Evolutionary conservation across 306 rosid species (phyloP), one percentile per base, ranked within the genome.

Genomic region (Vigna reflexopilosa): DNA sequence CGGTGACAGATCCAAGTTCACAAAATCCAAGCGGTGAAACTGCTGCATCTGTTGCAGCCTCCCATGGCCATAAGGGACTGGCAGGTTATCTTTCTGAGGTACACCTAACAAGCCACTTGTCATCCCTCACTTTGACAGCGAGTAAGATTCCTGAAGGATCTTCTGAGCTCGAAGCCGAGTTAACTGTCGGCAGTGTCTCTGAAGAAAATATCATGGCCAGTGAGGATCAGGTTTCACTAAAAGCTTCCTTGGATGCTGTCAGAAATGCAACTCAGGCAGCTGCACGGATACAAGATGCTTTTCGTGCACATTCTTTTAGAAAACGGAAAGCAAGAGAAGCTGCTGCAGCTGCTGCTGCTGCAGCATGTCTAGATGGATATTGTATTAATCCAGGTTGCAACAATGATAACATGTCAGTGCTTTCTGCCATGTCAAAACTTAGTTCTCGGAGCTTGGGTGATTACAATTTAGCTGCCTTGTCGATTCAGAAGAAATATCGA

Each of bases 81-180:
- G 99, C 99, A 14, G 99, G 99, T 80, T 96, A 96, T 89, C 97
- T 96, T 71, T 85, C 99, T 32, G 99, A 93, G 84, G 79, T 86
- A 57, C 91, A 88, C 78, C 85, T 96, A 55, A 93, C 93, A 58
- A 91, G 94, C 77, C 99, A 96, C 83, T 88, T 93, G 61, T 83
- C 91, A 69, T 96, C 98, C 76, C 99, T 96, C 85, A 91, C 91
- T 45, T 83, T 93, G 85, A 86, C 83, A 84, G 90, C 90, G 82
- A 77, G 90, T 71, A 97, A 86, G 83, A 72, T 83, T 83, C 84
- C 90, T 61, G 85, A 77, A 81, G 88, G 84, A 67, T 88, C 89
- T 32, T 97, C 93, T 24, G 93, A 82, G 91, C 51, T 87, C 61
- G 87, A 85, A 82, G 99, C 94, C 3, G 98, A 93, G 82, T 64